Evolutionary conservation across 495 filamentous ascomycete genomes (phyloP), one percentile per base, ranked within the genome.

Genomic region (Schizothecium vesticola): DNA sequence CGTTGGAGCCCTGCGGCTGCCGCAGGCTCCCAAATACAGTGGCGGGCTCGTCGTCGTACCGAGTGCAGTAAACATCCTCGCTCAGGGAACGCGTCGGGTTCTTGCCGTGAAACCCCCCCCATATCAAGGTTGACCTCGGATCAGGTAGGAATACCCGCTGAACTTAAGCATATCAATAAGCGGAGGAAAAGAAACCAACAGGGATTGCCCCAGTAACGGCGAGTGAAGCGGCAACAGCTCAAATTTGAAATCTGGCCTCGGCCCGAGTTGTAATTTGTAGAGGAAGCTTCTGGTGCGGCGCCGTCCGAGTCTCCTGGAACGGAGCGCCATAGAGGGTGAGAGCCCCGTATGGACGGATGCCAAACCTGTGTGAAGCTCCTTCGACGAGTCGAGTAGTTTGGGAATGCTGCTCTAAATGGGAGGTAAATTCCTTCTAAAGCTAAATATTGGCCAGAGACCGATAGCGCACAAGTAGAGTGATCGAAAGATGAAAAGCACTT

Each of bases 101-200:
- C 59, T 22, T 3, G 67, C 72, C 68, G 64, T 66, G 63, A 73
- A 75, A 71, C 75, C 29, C 59, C 62, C 67, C 1, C 58, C 63
- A 70, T 75, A 70, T 70, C 59, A 72, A 73, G 76, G 76, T 86
- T 86, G 84, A 88, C 85, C 84, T 88, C 84, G 80, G 83, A 87
- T 89, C 84, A 87, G 84, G 83, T 85, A 86, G 84, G 84, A 83
- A 84, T 88, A 89, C 86, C 84, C 83, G 83, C 85, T 88, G 83
- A 88, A 88, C 85, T 88, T 89, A 88, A 88, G 86, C 84, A 89
- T 89, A 89, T 89, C 84, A 89, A 88, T 89, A 88, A 89, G 85
- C 83, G 83, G 83, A 88, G 84, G 84, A 87, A 88, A 88, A 89
- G 85, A 89, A 89, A 88, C 86, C 84, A 88, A 88, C 83, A 86